Conservation (phyloP, 2,329 filamentous ascomycete genomes). For the Leptographium galeiforme region DNA sequence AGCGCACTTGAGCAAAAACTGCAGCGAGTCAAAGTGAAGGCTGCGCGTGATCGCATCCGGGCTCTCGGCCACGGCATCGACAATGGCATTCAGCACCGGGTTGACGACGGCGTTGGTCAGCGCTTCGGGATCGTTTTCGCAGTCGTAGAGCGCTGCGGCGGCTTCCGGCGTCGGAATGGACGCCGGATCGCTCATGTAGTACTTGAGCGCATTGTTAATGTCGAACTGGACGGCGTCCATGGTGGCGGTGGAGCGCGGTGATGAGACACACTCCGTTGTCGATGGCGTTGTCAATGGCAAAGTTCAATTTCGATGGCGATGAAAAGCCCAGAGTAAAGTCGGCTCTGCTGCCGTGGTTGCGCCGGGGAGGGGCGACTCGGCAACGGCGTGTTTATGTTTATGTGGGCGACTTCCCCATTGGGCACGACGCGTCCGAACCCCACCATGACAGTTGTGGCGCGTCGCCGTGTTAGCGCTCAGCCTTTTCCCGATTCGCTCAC, state of each 20-base stretch:
- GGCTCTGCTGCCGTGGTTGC: too few relatives aligned
- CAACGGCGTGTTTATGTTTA: slow-evolving; percentile 24
- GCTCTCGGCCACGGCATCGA: slow-evolving; percentile 83
- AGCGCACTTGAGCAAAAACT: slow-evolving; percentile 92
- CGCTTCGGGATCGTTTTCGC: slow-evolving; percentile 80
- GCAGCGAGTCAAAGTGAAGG: slow-evolving; percentile 77
- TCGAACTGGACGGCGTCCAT: slow-evolving; percentile 80
- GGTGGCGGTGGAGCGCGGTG: slow-evolving; percentile 19
- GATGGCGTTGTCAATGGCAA: neutral
- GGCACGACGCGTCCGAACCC: slow-evolving; percentile 3
- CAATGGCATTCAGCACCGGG: slow-evolving; percentile 75
- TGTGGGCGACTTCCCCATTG: slow-evolving; percentile 10
- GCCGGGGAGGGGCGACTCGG: slow-evolving; percentile 2
- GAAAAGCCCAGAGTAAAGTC: neutral
- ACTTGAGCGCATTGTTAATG: slow-evolving; percentile 91
- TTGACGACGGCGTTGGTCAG: slow-evolving; percentile 71
- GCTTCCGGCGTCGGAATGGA: slow-evolving; percentile 78
- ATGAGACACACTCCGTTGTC: too few relatives aligned
- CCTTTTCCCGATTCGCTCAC: neutral
- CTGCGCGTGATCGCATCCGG: slow-evolving; percentile 75
- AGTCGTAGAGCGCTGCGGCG: slow-evolving; percentile 69
- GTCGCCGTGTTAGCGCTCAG: neutral
- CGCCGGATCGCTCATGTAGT: slow-evolving; percentile 87
- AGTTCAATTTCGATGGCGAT: neutral
- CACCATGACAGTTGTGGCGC: neutral